Evolutionary conservation across 2,329 filamentous ascomycete genomes (phyloP).

Genomic region (Moelleriella libera): DNA sequence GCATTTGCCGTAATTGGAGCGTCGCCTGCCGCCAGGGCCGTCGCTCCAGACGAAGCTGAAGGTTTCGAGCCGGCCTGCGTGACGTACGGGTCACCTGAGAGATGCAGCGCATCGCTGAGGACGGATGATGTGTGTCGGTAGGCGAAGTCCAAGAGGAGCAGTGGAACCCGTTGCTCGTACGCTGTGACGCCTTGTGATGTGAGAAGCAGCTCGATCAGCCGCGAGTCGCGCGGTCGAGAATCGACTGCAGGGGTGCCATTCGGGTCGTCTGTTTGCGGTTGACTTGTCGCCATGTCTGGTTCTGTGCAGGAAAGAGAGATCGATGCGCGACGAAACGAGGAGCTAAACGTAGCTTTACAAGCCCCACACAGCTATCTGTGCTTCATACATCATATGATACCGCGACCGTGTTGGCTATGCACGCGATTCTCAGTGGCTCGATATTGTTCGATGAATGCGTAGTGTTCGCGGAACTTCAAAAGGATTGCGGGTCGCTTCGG

Average conservation of each 20-base stretch:
- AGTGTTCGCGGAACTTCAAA: no score
- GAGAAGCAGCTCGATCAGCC: conserved; percentile 67
- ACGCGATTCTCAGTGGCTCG: no score
- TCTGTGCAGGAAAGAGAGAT: background rate
- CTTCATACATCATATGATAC: no score
- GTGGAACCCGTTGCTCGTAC: conserved; percentile 70
- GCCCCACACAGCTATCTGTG: no score
- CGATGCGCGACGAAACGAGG: background rate
- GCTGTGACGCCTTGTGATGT: conserved; percentile 64
- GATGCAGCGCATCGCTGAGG: conserved; percentile 56
- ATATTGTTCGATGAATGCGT: no score
- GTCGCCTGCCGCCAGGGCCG: conserved; percentile 32
- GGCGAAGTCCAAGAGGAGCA: conserved; percentile 74
- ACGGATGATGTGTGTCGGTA: conserved; percentile 68
- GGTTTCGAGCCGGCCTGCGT: conserved; percentile 39
- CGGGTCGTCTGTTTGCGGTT: conserved; percentile 40
- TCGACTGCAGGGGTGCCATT: conserved; percentile 21
- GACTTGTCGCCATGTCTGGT: conserved; percentile 18
- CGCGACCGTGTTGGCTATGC: no score
- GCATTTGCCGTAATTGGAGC: conserved; percentile 50
- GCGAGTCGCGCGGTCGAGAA: conserved; percentile 60
- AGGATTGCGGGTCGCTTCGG: no score
- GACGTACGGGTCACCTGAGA: conserved; percentile 54
- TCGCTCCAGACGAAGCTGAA: conserved; percentile 32
- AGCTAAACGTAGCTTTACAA: no score